Conservation (phyloP, 106 monocot species). For the Dioscorea alata region DNA sequence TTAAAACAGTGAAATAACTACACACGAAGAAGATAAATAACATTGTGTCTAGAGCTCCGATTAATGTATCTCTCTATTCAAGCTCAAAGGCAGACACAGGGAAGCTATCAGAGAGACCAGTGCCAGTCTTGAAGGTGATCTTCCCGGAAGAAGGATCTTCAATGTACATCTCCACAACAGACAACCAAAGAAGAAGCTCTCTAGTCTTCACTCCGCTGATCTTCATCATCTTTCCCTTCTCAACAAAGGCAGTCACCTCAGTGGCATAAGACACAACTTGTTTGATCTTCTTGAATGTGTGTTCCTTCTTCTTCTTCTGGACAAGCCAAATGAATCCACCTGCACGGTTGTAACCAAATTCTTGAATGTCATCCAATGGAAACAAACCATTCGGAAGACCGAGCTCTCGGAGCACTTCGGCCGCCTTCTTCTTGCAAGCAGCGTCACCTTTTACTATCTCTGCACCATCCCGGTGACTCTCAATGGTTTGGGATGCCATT, state of each 20-base stretch:
- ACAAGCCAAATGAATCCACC: neutral
- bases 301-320: neutral
- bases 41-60: too few relatives aligned
- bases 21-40: too few relatives aligned
- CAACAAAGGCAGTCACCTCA: neutral
- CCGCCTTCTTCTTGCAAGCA: too few relatives aligned
- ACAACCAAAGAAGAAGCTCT: neutral
- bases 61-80: too few relatives aligned
- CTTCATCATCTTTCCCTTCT: slow-evolving; percentile 1
- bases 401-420: neutral
- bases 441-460: neutral
- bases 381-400: slow-evolving; percentile 1
- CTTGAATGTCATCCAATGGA: slow-evolving; percentile 14
- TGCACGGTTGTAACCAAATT: slow-evolving; percentile 8
- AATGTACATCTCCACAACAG: neutral
- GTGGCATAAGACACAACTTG: neutral
- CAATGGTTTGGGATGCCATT: neutral
- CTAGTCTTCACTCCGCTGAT: neutral
- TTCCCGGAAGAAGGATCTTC: too few relatives aligned
- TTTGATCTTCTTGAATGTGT: neutral
- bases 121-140: neutral
- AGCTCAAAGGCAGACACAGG: neutral
- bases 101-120: neutral
- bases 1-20: too few relatives aligned
- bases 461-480: neutral